Evolutionary conservation across 2,329 filamentous ascomycete genomes (phyloP).

Genomic region (Ascosphaera acerosa): DNA sequence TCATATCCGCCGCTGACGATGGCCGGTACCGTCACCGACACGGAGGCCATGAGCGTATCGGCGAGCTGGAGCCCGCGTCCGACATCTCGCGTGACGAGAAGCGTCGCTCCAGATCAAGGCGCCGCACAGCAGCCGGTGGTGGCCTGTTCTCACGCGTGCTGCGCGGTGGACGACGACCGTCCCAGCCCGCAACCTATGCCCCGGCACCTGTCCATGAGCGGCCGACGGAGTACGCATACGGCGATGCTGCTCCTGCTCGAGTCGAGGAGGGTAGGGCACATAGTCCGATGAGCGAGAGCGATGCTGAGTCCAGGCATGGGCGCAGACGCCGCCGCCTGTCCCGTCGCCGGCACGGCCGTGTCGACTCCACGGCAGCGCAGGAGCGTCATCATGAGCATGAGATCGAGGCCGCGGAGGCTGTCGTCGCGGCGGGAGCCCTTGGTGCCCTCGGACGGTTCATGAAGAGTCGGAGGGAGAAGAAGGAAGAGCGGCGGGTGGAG

Average conservation of each 20-base stretch:
- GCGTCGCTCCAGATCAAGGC: slow-evolving; percentile 16
- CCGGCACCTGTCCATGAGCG: slow-evolving; percentile 11
- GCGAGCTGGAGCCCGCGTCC: slow-evolving; percentile 27
- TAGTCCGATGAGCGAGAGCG: slow-evolving; percentile 10
- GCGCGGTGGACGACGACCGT: slow-evolving; percentile 29
- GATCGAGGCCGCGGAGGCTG: slow-evolving; percentile 31
- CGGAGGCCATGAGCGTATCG: slow-evolving; percentile 22
- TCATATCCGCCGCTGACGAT: slow-evolving; percentile 25
- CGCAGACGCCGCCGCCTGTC: no score
- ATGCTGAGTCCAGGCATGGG: no score
- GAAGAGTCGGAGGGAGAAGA: slow-evolving; percentile 29
- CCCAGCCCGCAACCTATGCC: slow-evolving; percentile 19
- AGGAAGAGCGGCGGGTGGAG: slow-evolving; percentile 20
- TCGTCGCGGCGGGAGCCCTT: slow-evolving; percentile 43
- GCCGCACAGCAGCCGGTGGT: slow-evolving; percentile 24
- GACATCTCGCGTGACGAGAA: slow-evolving; percentile 22
- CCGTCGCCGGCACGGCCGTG: slow-evolving; percentile 12
- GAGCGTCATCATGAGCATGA: slow-evolving; percentile 19
- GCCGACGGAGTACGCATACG: slow-evolving; percentile 19
- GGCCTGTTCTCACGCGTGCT: slow-evolving; percentile 24
- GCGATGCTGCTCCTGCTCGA: slow-evolving; percentile 17
- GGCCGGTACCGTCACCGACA: slow-evolving; percentile 18
- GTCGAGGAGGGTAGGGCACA: slow-evolving; percentile 26
- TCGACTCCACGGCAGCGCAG: slow-evolving; percentile 17
- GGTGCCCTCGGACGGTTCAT: slow-evolving; percentile 32